A percentile compares a stretch with the other conserved stretches of the same genome.
Evolutionary conservation across 73 alveolate genomes (phyloP).

Genomic region (Paramecium pentaurelia): DNA sequence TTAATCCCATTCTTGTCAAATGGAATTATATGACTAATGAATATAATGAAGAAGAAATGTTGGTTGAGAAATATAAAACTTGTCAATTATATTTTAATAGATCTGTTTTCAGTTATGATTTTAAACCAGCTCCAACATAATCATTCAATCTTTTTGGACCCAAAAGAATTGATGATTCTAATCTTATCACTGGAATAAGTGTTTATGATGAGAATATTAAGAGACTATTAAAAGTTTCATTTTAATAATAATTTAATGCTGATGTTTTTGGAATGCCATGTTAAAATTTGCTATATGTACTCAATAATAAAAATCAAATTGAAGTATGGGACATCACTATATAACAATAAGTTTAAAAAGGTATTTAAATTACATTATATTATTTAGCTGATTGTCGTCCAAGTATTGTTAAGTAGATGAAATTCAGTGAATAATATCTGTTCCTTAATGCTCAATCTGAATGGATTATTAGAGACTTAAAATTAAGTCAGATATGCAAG

Average conservation of each 20-base stretch:
- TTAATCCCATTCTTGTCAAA: background rate
- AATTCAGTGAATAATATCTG: background rate
- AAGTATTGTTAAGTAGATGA: background rate
- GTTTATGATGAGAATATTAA: background rate
- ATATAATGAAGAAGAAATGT: background rate
- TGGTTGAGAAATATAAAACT: background rate
- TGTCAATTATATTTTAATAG: background rate
- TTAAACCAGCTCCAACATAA: background rate
- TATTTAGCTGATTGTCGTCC: constrained; percentile 17
- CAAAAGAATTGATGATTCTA: background rate
- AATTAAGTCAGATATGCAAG: background rate
- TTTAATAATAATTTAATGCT: background rate
- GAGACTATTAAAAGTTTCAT: background rate
- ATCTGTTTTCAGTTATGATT: background rate
- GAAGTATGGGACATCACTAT: background rate
- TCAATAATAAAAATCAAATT: background rate
- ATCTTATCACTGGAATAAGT: background rate
- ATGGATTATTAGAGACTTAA: constrained; percentile 14
- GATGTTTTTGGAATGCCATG: constrained; percentile 28
- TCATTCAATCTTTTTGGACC: background rate
- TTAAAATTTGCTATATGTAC: background rate
- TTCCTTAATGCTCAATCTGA: background rate
- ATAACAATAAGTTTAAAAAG: background rate
- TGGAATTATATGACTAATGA: constrained; percentile 2
- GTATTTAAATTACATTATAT: background rate